Evolutionary conservation across 768 basidiomycete genomes (phyloP), one percentile per base, ranked within the genome.

Genomic region (Collybia sordida): DNA sequence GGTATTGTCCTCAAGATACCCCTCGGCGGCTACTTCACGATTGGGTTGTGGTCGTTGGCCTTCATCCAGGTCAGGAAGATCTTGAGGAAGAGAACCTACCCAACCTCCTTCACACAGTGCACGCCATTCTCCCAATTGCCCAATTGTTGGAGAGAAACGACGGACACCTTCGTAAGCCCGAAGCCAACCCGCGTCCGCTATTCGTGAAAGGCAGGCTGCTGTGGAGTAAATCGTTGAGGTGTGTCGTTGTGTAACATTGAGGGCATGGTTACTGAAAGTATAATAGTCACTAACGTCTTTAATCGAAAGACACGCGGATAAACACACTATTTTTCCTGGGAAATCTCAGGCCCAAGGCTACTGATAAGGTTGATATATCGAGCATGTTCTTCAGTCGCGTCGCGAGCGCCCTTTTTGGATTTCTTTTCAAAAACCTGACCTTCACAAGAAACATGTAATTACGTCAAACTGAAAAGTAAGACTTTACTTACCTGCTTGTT

Each of bases 121-220:
- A 45, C 81, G 75, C 82, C 83, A 90, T 72, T 88, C 81, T 4
- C 83, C 85, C 3, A 91, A 72, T n/a, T 72, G 73, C 0, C 88
- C 90, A 27, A 93, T 74, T 11, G 76, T 77, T 0, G 87, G 83
- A 12, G 85, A 77, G 56, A 80, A 79, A 4, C 82, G 74, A 36
- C 88, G 79, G 19, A 90, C 78, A n/a, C 75, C 75, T 70, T 91
- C 89, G 57, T 86, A 88, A 11, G 79, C 68, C 31, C 82, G 81
- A 19, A 78, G 61, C 89, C 90, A 93, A 67, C 90, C 87, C 5
- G 83, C 82, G 49, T 92, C 88, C 1, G 88, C 88, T n/a, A 90
- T 70, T 21, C 86, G 77, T 7, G 85, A 75, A 17, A 92, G 69
- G 50, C 75, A 78, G 0, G 83, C 82, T 2, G 87, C 88, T 12